Evolutionary conservation across 2,329 filamentous ascomycete species (phyloP).

Genomic region (Cryphonectria naterciae): DNA sequence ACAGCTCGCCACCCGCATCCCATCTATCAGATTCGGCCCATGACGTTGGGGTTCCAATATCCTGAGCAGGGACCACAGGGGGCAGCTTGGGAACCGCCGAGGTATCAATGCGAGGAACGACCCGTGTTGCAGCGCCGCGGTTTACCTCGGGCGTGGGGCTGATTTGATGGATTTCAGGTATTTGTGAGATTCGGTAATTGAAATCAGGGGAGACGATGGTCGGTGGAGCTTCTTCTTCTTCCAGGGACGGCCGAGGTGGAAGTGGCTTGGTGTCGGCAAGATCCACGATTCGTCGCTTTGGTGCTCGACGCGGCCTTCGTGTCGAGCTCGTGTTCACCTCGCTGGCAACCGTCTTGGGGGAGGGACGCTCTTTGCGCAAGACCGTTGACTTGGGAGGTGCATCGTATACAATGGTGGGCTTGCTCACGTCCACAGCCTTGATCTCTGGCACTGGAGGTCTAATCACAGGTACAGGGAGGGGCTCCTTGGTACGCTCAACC

Average conservation of each 20-base stretch:
- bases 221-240: constrained; percentile 25
- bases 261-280: constrained; percentile 57
- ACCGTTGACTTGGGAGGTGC: constrained; percentile 53
- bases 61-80: constrained; percentile 38
- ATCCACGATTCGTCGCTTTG: constrained; percentile 68
- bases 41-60: constrained; percentile 35
- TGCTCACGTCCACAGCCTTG: constrained; percentile 68
- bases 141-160: constrained; percentile 40
- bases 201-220: constrained; percentile 35
- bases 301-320: constrained; percentile 59
- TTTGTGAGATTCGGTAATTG: constrained; percentile 52
- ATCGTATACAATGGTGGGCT: constrained; percentile 64
- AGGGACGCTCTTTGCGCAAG: constrained; percentile 63
- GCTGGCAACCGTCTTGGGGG: constrained; percentile 57
- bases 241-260: constrained; percentile 39
- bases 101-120: constrained; percentile 45
- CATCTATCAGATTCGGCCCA: constrained; percentile 59
- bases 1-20: constrained; percentile 74
- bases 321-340: constrained; percentile 63
- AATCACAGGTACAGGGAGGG: constrained; percentile 76
- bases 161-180: constrained; percentile 43
- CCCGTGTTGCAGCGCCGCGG: constrained; percentile 37
- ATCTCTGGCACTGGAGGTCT: constrained; percentile 69
- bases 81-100: constrained; percentile 41
- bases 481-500: constrained; percentile 78